These are phyloP conservation scores for Zopfochytrium polystomum DNA, from an alignment of 371 early-diverging fungal genomes.

Conservation along the genomic window DNA sequence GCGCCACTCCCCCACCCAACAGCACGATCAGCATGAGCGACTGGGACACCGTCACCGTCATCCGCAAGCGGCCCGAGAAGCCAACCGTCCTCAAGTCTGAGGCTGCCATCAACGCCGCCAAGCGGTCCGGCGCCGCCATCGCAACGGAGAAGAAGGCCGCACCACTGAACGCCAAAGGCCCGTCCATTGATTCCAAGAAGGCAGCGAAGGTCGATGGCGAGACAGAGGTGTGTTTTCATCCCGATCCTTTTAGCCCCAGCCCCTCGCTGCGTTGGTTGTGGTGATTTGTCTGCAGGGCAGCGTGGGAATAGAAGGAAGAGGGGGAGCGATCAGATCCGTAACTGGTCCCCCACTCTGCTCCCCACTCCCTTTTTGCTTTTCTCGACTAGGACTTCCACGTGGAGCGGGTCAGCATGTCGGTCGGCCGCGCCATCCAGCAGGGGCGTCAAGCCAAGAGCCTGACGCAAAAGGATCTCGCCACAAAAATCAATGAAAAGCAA, in stretches of 20 bases:
- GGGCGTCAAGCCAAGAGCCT: conserved; percentile 72
- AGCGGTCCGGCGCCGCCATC: conserved; percentile 70
- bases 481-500: conserved; percentile 51
- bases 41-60: conserved; percentile 27
- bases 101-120: conserved; percentile 76
- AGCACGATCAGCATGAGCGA: conserved; percentile 1
- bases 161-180: conserved; percentile 62
- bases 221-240: conserved; percentile 60
- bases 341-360: neutral
- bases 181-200: conserved; percentile 20
- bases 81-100: conserved; percentile 51
- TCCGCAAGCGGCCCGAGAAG: conserved; percentile 27
- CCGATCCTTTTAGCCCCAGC: neutral
- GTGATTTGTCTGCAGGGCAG: neutral
- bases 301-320: too few relatives aligned
- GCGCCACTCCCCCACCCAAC: conserved; percentile 6
- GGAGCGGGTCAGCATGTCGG: conserved; percentile 62
- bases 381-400: conserved; percentile 43
- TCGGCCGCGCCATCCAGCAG: conserved; percentile 82
- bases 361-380: neutral
- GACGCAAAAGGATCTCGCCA: conserved; percentile 90
- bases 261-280: neutral
- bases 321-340: neutral
- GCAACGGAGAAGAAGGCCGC: conserved; percentile 65
- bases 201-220: conserved; percentile 88